Evolutionary conservation across 163 green algal genomes (phyloP).

Genomic region (Trebouxiophyceae sp.): DNA sequence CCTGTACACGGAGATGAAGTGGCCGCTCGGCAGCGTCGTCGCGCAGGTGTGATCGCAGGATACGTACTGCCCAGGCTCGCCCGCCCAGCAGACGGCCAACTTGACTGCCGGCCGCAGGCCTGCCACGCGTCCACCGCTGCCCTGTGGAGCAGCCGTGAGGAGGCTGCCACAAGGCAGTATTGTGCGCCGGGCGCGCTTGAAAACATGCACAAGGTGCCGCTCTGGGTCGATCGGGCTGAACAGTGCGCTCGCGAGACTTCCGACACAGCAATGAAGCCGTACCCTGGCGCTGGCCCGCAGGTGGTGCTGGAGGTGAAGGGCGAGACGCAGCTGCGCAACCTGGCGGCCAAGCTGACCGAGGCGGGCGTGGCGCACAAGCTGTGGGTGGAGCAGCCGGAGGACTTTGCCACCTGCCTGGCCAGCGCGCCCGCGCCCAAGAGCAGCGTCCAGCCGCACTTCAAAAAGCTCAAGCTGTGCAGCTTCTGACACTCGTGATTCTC

Average conservation of each 20-base stretch:
- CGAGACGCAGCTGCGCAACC: slow-evolving; percentile 58
- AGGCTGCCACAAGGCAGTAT: slow-evolving; percentile 56
- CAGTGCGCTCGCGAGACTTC: no score
- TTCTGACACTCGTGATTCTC: no score
- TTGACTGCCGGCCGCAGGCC: no score
- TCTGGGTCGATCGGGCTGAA: no score
- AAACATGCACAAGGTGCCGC: slow-evolving; percentile 89
- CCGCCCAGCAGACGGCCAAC: no score
- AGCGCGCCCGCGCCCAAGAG: slow-evolving; percentile 78
- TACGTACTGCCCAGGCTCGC: no score
- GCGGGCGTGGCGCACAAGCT: slow-evolving; percentile 75
- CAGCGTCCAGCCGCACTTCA: slow-evolving; percentile 59
- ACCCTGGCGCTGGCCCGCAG: no score
- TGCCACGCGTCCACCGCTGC: slow-evolving; percentile 83
- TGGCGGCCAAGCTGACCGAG: slow-evolving; percentile 39
- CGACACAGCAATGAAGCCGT: no score
- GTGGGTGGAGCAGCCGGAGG: slow-evolving; percentile 95
- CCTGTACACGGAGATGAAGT: slow-evolving; percentile 66
- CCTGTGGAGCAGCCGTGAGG: slow-evolving; percentile 60
- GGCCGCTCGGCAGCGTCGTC: slow-evolving; percentile 84
- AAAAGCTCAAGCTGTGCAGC: slow-evolving; percentile 84
- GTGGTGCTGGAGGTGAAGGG: slow-evolving; percentile 85
- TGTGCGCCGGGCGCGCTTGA: slow-evolving; percentile 60
- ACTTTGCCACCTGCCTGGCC: slow-evolving; percentile 81
- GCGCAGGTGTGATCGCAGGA: slow-evolving; percentile 56